Conservation (phyloP, 2,329 filamentous ascomycete species). For the Cladorrhinum sp. region DNA sequence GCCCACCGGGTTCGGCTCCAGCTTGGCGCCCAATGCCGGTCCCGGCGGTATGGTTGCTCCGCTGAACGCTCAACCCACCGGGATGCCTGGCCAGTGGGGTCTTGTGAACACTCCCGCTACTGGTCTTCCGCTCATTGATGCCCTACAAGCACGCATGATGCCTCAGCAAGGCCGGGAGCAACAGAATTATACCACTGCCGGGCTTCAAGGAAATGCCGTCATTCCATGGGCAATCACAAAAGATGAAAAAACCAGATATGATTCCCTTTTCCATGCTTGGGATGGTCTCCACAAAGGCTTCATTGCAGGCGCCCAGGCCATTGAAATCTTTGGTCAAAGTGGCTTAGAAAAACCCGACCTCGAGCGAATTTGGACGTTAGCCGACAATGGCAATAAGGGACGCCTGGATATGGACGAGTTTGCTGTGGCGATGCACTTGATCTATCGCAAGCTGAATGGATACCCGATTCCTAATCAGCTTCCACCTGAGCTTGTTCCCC, state of each 20-base stretch:
- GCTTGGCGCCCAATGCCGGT: slow-evolving; percentile 46
- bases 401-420: slow-evolving; percentile 95
- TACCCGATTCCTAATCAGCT: slow-evolving; percentile 86
- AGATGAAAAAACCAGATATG: slow-evolving; percentile 96
- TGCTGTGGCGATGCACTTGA: slow-evolving; percentile 97
- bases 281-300: slow-evolving; percentile 91
- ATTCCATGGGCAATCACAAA: slow-evolving; percentile 99
- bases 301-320: slow-evolving; percentile 86
- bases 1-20: slow-evolving; percentile 57
- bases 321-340: slow-evolving; percentile 96
- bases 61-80: slow-evolving; percentile 91
- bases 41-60: slow-evolving; percentile 65
- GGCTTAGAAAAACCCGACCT: slow-evolving; percentile 87
- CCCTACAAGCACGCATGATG: slow-evolving; percentile 93
- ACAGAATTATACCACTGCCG: slow-evolving; percentile 77
- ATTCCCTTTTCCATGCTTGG: slow-evolving; percentile 93
- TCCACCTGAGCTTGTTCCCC: slow-evolving; percentile 88
- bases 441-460: slow-evolving; percentile 94
- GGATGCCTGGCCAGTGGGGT: slow-evolving; percentile 94
- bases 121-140: slow-evolving; percentile 90
- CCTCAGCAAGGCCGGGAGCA: slow-evolving; percentile 88
- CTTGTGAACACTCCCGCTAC: slow-evolving; percentile 89
- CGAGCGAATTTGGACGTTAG: slow-evolving; percentile 90
- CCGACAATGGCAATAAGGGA: slow-evolving; percentile 91
- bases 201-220: slow-evolving; percentile 87